Evolutionary conservation across 1,139 yeast species (phyloP).

Genomic region (Blastobotrys apis): DNA sequence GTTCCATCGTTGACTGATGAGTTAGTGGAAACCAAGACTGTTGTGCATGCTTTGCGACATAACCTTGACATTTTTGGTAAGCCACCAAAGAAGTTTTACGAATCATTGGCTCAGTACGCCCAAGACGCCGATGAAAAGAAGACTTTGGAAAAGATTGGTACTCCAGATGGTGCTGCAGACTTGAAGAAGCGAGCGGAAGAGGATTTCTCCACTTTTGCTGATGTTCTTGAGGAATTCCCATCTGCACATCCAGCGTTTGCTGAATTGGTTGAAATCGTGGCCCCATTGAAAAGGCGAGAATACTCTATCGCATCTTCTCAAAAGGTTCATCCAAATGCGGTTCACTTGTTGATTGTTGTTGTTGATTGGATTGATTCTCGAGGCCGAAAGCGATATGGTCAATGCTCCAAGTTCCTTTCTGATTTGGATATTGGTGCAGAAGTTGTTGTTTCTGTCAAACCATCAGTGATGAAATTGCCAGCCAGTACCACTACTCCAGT

Average conservation of each 20-base stretch:
- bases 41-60: constrained; percentile 73
- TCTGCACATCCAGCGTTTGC: constrained; percentile 78
- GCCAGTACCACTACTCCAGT: constrained; percentile 83
- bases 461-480: constrained; percentile 96
- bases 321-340: constrained; percentile 83
- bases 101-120: constrained; percentile 70
- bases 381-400: constrained; percentile 88
- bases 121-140: constrained; percentile 63
- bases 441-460: constrained; percentile 90
- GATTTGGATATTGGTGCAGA: constrained; percentile 78
- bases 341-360: constrained; percentile 87
- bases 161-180: constrained; percentile 81
- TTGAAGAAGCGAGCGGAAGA: constrained; percentile 84
- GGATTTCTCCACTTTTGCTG: constrained; percentile 76
- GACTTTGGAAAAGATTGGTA: constrained; percentile 56
- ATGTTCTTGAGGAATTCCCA: constrained; percentile 71
- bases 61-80: constrained; percentile 87
- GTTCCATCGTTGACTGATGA: constrained; percentile 64
- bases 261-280: constrained; percentile 66
- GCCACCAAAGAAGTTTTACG: constrained; percentile 94
- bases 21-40: constrained; percentile 67
- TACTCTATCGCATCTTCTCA: constrained; percentile 98
- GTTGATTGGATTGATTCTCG: constrained; percentile 91
- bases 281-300: constrained; percentile 94
- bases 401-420: constrained; percentile 85